Conservation (phyloP, 495 filamentous ascomycete species). For the Aspergillus campestris region DNA sequence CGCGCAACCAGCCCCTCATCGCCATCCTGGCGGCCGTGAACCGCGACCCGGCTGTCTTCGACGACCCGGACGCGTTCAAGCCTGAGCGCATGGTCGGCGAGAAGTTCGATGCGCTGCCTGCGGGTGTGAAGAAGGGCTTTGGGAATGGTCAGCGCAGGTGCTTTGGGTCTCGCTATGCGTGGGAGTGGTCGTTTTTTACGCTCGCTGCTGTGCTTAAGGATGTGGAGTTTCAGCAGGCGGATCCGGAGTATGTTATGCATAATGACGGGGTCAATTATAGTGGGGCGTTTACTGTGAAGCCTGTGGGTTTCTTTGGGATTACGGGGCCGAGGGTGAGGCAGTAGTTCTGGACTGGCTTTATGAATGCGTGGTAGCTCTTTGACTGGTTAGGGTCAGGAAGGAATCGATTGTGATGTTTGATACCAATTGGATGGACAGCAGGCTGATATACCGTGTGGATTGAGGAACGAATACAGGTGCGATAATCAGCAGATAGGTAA, state of each 20-base stretch:
- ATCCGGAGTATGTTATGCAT: constrained; percentile 24
- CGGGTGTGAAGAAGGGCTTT: constrained; percentile 56
- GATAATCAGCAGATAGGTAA: too few relatives aligned
- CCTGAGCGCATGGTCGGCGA: constrained; percentile 65
- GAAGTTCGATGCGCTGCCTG: constrained; percentile 49
- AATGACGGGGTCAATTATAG: constrained; percentile 24
- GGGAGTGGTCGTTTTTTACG: constrained; percentile 45
- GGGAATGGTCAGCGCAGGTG: constrained; percentile 65
- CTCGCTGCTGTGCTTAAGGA: constrained; percentile 35
- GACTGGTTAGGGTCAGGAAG: not conserved
- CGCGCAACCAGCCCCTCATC: constrained; percentile 52
- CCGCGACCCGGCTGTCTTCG: constrained; percentile 59
- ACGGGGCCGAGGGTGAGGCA: constrained; percentile 3
- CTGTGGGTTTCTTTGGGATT: constrained; percentile 21
- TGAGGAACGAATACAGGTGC: too few relatives aligned
- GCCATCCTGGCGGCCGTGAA: constrained; percentile 57
- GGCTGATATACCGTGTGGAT: too few relatives aligned
- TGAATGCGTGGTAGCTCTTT: too few relatives aligned
- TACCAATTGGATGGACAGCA: too few relatives aligned
- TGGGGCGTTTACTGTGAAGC: constrained; percentile 32
- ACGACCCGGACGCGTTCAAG: constrained; percentile 54
- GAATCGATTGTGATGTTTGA: not conserved
- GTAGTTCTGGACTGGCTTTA: too few relatives aligned
- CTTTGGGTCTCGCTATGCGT: constrained; percentile 57
- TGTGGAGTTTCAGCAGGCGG: constrained; percentile 35